Percentiles rank a stretch among this genome's conserved stretches.
Evolutionary conservation across 228 moss, liverwort and hornwort genomes (phyloP).

Genomic region (Sphagnum fallax): DNA sequence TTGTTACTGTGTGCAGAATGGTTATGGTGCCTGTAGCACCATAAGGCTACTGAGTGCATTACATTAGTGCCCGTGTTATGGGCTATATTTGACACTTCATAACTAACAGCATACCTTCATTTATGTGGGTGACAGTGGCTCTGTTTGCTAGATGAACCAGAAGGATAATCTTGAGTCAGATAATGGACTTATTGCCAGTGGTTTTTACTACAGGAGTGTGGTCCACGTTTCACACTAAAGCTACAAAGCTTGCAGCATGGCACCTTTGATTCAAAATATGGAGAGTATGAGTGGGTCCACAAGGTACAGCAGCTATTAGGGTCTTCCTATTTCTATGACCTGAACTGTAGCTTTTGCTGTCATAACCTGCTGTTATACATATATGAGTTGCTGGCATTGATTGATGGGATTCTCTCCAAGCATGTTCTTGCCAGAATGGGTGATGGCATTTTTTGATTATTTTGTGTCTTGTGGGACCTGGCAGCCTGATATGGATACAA

Average conservation of each 20-base stretch:
- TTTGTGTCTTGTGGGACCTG: neutral
- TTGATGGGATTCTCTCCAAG: too few species aligned
- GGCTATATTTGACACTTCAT: too few species aligned
- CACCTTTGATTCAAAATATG: constrained; percentile 88
- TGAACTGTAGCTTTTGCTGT: neutral
- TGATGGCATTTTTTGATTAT: too few species aligned
- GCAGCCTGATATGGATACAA: constrained; percentile 93
- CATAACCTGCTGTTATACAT: neutral
- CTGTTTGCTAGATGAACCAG: too few species aligned
- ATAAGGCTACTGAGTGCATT: neutral
- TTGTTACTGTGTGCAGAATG: too few species aligned
- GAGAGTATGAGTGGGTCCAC: constrained; percentile 95
- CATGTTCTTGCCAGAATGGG: too few species aligned
- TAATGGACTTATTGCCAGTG: too few species aligned
- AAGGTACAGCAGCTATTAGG: constrained; percentile 30
- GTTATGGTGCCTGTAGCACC: too few species aligned
- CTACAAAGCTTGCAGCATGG: constrained; percentile 85
- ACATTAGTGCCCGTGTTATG: neutral
- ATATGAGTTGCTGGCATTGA: too few species aligned
- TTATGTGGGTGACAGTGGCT: too few species aligned
- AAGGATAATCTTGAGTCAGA: too few species aligned
- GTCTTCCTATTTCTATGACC: neutral
- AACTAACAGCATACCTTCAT: too few species aligned
- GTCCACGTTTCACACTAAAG: constrained; percentile 90
- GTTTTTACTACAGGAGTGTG: constrained; percentile 52